A percentile compares a stretch with the other conserved stretches of the same genome.
phyloP scores from a whole-genome alignment of 768 basidiomycete species.

The Royoungia palumana region DNA sequence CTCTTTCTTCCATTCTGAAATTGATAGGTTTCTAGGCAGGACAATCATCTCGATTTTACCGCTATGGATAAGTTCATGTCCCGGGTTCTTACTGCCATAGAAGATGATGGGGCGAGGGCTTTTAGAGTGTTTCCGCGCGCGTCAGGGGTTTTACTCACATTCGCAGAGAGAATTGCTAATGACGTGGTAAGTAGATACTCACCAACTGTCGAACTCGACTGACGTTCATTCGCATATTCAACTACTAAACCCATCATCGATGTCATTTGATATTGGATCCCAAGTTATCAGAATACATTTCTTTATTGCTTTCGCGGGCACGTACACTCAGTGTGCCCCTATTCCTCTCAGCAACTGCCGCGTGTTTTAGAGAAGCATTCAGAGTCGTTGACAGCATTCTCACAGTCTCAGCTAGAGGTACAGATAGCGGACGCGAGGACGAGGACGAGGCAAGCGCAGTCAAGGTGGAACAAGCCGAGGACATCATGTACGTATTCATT shows the following conservation, averaged over 20 bases:
- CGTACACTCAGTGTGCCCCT: conserved; percentile 66
- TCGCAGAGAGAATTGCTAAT: conserved; percentile 77
- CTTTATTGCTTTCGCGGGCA: conserved; percentile 70
- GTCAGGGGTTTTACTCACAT: conserved; percentile 73
- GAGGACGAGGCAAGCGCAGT: conserved; percentile 28
- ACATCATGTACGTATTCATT: conserved; percentile 64
- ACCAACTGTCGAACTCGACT: neutral
- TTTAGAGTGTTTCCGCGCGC: conserved; percentile 82
- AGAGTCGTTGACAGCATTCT: conserved; percentile 77
- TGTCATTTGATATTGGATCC: neutral
- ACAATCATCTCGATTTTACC: conserved; percentile 74
- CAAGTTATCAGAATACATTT: conserved; percentile 86
- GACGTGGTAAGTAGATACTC: conserved; percentile 66
- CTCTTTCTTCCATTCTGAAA: neutral
- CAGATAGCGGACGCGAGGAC: conserved; percentile 1
- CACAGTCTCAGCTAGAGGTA: conserved; percentile 40
- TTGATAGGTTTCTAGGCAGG: conserved; percentile 35
- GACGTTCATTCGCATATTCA: neutral
- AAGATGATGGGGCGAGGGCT: conserved; percentile 75
- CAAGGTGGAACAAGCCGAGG: conserved; percentile 60
- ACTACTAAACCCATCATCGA: too few relatives aligned
- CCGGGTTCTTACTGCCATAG: conserved; percentile 58
- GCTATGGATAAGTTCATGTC: conserved; percentile 93
- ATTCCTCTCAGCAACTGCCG: conserved; percentile 84
- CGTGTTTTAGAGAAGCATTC: conserved; percentile 86